Percentiles rank a stretch among this genome's conserved stretches.
phyloP scores from a whole-genome alignment of 345 rosid genomes.

The Citrus maxima region DNA sequence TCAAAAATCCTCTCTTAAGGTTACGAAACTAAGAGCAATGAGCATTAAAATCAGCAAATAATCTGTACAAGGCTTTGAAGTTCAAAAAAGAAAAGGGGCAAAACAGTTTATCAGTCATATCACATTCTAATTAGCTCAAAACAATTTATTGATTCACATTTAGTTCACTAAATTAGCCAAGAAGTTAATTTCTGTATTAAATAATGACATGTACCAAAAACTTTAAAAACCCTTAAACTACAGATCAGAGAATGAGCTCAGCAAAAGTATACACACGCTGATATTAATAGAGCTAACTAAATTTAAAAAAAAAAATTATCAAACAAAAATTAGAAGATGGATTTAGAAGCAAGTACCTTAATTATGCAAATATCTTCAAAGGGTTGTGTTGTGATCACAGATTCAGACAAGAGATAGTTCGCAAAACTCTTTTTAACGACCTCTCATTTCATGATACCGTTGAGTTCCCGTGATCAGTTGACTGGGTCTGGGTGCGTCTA shows the following conservation, averaged over 20 bases:
- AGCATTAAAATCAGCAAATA: neutral
- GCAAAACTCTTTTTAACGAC: constrained; percentile 5
- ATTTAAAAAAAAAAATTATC: neutral
- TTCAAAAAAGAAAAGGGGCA: neutral
- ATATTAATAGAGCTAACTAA: neutral
- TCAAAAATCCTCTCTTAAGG: neutral
- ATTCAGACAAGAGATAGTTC: neutral
- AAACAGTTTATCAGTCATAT: neutral
- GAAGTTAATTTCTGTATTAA: neutral
- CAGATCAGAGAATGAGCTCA: neutral
- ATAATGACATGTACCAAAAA: neutral
- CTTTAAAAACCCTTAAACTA: neutral
- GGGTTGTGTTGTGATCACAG: neutral
- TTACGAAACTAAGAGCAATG: neutral
- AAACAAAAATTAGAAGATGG: neutral
- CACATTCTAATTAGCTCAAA: neutral
- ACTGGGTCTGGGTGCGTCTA: neutral
- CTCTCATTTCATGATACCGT: constrained; percentile 28
- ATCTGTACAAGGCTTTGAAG: neutral
- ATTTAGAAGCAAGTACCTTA: constrained; percentile 2
- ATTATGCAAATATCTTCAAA: neutral
- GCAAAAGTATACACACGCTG: neutral
- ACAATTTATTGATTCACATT: neutral
- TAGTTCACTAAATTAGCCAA: neutral
- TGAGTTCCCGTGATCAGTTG: constrained; percentile 3